A percentile compares a stretch with the other conserved stretches of the same genome.
phyloP scores from a whole-genome alignment of 140 eudicot genomes.

The Flaveria floridana region DNA sequence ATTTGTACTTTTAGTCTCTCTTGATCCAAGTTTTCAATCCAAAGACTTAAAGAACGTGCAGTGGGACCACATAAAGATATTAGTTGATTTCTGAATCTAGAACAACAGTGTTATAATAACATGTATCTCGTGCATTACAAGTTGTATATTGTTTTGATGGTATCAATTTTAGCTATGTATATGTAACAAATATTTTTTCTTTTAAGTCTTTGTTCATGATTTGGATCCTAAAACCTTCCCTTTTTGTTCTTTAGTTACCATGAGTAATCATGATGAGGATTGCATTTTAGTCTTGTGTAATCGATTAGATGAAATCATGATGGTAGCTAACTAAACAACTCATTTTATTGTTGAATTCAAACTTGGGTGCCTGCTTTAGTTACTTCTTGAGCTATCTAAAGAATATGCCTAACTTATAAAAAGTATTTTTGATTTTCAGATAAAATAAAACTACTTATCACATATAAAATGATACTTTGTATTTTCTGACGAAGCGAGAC shows the following conservation, averaged over 20 bases:
- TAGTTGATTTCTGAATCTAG: constrained; percentile 13
- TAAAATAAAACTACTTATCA: too few relatives aligned
- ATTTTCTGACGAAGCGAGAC: background rate
- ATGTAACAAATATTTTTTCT: constrained; percentile 1
- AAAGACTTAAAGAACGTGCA: constrained; percentile 30
- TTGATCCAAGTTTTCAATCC: constrained; percentile 43
- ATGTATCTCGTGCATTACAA: constrained; percentile 18
- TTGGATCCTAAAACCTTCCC: constrained; percentile 41
- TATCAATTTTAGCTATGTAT: constrained; percentile 10
- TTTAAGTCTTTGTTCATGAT: constrained; percentile 30
- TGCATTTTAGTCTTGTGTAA: constrained; percentile 31
- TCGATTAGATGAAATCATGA: constrained; percentile 36
- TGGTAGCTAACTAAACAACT: constrained; percentile 31
- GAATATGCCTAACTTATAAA: constrained; percentile 24
- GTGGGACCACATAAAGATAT: constrained; percentile 33
- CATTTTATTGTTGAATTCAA: constrained; percentile 41
- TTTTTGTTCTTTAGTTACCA: constrained; percentile 38
- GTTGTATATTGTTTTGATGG: constrained; percentile 14
- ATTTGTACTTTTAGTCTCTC: constrained; percentile 29
- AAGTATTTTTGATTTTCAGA: background rate
- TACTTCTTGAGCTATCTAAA: constrained; percentile 24
- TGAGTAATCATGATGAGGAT: constrained; percentile 31
- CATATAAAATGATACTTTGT: too few relatives aligned
- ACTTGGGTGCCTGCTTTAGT: constrained; percentile 36
- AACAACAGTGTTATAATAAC: constrained; percentile 20